Evolutionary conservation across 768 basidiomycete species (phyloP), one percentile per base, ranked within the genome.

Genomic region (Serendipita indica): DNA sequence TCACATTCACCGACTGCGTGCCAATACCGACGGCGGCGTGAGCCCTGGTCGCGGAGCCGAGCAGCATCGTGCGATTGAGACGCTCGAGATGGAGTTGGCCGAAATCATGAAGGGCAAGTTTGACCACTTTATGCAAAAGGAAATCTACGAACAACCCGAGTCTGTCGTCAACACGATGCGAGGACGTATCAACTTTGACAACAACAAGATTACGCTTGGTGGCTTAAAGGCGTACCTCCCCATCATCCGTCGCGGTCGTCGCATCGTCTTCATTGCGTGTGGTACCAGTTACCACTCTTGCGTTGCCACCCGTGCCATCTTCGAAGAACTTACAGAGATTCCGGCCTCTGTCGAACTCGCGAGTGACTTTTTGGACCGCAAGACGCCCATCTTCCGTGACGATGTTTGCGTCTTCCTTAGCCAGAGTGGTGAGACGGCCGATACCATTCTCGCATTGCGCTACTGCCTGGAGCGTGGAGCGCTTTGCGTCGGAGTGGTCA

Each of bases 71-170:
- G 90, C 81, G 63, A 98, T 99, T 71, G 96, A 98, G 75, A 96
- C 92, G 3, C 82, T 99, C 65, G 96, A 98, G 73, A 83, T 99
- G 63, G 96, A 99, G 72, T 81, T 99, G 45, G 94, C 94, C n/a
- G 96, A 94, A 64, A 98, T 99, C 75, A 98, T 98, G 96, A 99
- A 99, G 79, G 96, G 96, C 69, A 90, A 92, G 72, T 99, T 98
- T 70, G 90, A 90, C 69, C 93, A 94, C 69, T 99, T 99, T 75
- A 99, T 99, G 96, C 94, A 98, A 71, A 99, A 99, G 76, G 96
- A 99, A 72, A 97, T 97, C 65, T 97, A 91, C 76, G 89, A 97
- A 69, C 94, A 98, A 71, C 94, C 96, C 56, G 96, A 99, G 68
- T 94, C 91, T 27, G 96, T 98, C 62, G 91, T 98, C 73, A 99